Evolutionary conservation across 257 asterid species (phyloP).

Genomic region (Parsonsia alboflavescens): DNA sequence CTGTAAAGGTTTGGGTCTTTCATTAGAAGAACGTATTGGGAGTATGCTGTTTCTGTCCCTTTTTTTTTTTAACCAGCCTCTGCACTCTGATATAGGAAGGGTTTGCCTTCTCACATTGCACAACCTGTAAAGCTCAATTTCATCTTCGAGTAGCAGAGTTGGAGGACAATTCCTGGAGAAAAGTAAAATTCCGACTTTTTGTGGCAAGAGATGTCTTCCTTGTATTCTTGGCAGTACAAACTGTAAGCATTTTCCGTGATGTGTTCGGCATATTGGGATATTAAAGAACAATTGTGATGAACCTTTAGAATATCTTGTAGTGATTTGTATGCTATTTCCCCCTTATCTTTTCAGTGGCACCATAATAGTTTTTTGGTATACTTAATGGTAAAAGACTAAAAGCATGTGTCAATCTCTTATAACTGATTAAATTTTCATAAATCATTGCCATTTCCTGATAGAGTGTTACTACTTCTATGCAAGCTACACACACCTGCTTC

Average conservation of each 20-base stretch:
- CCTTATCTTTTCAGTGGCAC: not conserved
- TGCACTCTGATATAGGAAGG: conserved; percentile 41
- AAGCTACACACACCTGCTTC: not conserved
- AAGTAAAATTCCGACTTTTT: conserved; percentile 46
- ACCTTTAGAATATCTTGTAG: not conserved
- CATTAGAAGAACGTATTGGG: not conserved
- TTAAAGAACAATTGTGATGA: not conserved
- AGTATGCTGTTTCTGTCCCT: not conserved
- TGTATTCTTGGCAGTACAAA: conserved; percentile 48
- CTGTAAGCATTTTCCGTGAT: conserved; percentile 28
- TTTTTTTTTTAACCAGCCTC: not conserved
- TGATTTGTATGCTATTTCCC: not conserved
- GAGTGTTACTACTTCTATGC: not conserved
- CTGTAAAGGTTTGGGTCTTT: conserved; percentile 39
- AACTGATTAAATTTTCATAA: not conserved
- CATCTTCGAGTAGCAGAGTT: conserved; percentile 39
- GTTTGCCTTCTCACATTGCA: conserved; percentile 58
- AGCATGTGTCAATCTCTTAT: not conserved
- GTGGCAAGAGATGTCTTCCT: conserved; percentile 55
- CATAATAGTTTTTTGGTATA: not conserved
- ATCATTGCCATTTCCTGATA: not conserved
- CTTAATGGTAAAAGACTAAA: too few relatives aligned
- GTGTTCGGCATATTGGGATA: not conserved
- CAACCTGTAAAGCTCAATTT: conserved; percentile 56
- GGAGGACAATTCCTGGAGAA: conserved; percentile 43